Conservation (phyloP, 108 stramenopile species). For the Aurantiochytrium sp. region DNA sequence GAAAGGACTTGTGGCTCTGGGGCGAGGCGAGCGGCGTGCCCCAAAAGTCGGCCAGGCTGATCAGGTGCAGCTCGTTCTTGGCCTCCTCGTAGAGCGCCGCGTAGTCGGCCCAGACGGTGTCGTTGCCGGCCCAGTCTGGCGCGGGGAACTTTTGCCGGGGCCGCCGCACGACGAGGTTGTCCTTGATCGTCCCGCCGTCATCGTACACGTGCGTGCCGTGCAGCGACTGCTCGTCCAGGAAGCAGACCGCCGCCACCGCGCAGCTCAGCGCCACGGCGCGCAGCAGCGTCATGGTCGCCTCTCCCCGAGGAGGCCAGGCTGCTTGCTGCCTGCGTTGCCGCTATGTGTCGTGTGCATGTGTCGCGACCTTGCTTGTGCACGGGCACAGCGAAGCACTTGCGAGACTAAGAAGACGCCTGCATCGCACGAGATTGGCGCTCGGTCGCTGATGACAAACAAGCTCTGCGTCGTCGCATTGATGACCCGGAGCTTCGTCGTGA, state of each 20-base stretch:
- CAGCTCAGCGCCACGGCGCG: background rate
- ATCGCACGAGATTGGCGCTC: too few species aligned
- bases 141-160: background rate
- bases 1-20: background rate
- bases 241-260: background rate
- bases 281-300: background rate
- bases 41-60: background rate
- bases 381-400: too few species aligned
- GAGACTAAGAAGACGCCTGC: too few species aligned
- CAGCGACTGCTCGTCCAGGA: background rate
- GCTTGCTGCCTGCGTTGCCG: too few species aligned
- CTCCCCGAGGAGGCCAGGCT: too few species aligned
- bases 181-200: background rate
- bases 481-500: too few species aligned
- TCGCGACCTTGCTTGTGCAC: too few species aligned
- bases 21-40: background rate
- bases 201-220: conserved; percentile 1
- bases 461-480: too few species aligned
- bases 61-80: background rate
- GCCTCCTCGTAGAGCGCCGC: background rate
- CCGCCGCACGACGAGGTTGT: background rate
- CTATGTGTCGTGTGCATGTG: too few species aligned
- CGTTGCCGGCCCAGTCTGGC: background rate
- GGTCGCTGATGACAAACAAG: too few species aligned
- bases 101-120: background rate